These are phyloP conservation scores for Evernia prunastri DNA, from an alignment of 495 filamentous ascomycete genomes.

Conservation along the genomic window DNA sequence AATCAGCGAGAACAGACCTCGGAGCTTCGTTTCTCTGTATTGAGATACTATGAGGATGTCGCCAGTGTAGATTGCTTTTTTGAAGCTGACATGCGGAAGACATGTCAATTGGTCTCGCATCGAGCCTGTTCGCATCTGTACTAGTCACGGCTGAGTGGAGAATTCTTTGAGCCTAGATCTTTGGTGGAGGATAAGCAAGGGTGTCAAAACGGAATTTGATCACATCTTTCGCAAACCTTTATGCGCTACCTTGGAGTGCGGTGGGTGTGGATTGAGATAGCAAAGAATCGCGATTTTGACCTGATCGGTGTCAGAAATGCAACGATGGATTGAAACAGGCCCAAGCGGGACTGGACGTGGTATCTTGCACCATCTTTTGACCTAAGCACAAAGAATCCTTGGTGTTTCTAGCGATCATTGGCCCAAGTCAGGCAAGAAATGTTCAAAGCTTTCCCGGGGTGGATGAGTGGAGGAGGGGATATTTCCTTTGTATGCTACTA, in stretches of 20 bases:
- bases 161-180: constrained; percentile 42
- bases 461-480: not conserved
- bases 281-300: constrained; percentile 36
- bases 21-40: not conserved
- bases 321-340: constrained; percentile 25
- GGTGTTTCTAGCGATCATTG: not conserved
- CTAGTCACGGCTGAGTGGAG: constrained; percentile 32
- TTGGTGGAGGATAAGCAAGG: constrained; percentile 34
- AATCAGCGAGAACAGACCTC: constrained; percentile 23
- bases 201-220: constrained; percentile 35
- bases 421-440: not conserved
- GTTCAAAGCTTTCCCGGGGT: not conserved
- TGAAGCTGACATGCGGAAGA: constrained; percentile 30
- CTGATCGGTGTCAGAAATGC: constrained; percentile 31
- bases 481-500: not conserved
- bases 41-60: constrained; percentile 17
- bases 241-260: constrained; percentile 40
- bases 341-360: constrained; percentile 25
- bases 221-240: constrained; percentile 26
- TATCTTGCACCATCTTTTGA: constrained; percentile 15
- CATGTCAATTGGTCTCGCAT: constrained; percentile 33
- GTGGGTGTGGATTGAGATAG: constrained; percentile 45
- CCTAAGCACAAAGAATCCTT: constrained; percentile 1
- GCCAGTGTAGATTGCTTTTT: constrained; percentile 23
- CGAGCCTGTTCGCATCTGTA: constrained; percentile 36